Percentiles rank a stretch among this genome's conserved stretches.
phyloP scores from a whole-genome alignment of 306 rosid genomes.

The Acacia confusa region DNA sequence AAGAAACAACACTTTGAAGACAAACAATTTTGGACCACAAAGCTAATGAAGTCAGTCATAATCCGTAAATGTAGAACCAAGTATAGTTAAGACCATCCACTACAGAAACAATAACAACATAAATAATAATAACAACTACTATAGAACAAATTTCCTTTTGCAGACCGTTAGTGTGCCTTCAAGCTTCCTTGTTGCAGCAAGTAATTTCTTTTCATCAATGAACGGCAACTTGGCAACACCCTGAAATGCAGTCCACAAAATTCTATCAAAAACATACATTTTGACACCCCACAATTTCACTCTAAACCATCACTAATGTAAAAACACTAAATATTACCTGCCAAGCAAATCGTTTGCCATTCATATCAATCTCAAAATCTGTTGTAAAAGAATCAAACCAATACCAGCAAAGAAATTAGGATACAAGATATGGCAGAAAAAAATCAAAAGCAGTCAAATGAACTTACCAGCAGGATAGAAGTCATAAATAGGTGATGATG shows the following conservation, averaged over 20 bases:
- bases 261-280: slow-evolving; percentile 2
- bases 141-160: slow-evolving; percentile 11
- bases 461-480: slow-evolving; percentile 87
- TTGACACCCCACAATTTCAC: slow-evolving; percentile 20
- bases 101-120: neutral
- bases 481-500: slow-evolving; percentile 67
- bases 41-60: neutral
- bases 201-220: slow-evolving; percentile 85
- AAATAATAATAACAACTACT: neutral
- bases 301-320: slow-evolving; percentile 22
- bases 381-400: slow-evolving; percentile 35
- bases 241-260: slow-evolving; percentile 44
- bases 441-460: slow-evolving; percentile 25
- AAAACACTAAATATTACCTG: slow-evolving; percentile 55
- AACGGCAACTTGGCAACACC: slow-evolving; percentile 97
- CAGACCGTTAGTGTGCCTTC: slow-evolving; percentile 87
- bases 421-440: slow-evolving; percentile 19
- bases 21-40: slow-evolving; percentile 19
- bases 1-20: slow-evolving; percentile 3
- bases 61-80: neutral
- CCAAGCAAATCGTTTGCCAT: slow-evolving; percentile 96
- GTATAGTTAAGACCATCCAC: neutral
- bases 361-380: slow-evolving; percentile 98
- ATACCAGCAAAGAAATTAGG: slow-evolving; percentile 13
- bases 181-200: slow-evolving; percentile 72